phyloP scores from a whole-genome alignment of 2,329 filamentous ascomycete genomes.

The Colletotrichum chlorophyti region DNA sequence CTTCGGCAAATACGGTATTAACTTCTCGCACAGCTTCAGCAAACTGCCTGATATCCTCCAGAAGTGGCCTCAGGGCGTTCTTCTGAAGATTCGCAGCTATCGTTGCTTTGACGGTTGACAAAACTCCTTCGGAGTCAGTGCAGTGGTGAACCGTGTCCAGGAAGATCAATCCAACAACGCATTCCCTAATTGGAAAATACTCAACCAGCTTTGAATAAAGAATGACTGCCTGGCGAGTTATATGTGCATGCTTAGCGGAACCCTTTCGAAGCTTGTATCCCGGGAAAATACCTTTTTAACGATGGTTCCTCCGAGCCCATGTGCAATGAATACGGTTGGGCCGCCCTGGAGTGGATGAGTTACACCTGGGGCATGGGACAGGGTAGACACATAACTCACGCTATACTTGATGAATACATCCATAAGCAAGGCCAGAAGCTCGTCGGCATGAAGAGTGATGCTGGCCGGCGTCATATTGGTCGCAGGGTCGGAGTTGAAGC shows the following conservation, averaged over 20 bases:
- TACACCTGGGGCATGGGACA: neutral
- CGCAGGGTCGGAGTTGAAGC: slow-evolving; percentile 33
- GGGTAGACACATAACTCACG: neutral
- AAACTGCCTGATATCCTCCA: slow-evolving; percentile 32
- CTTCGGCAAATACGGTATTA: slow-evolving; percentile 21
- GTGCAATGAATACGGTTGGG: slow-evolving; percentile 33
- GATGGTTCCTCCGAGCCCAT: slow-evolving; percentile 34
- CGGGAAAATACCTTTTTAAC: slow-evolving; percentile 32
- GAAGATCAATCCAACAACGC: slow-evolving; percentile 30
- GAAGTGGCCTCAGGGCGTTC: neutral
- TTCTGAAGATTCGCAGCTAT: slow-evolving; percentile 13
- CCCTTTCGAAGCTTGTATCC: accelerated
- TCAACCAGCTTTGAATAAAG: neutral
- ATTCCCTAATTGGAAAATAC: slow-evolving; percentile 23
- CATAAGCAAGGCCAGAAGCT: slow-evolving; percentile 28
- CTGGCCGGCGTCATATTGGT: slow-evolving; percentile 34
- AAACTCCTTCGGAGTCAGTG: slow-evolving; percentile 30
- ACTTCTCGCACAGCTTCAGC: slow-evolving; percentile 30
- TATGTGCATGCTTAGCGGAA: neutral
- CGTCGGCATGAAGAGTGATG: slow-evolving; percentile 33
- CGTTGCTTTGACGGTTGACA: slow-evolving; percentile 30
- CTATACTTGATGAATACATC: neutral
- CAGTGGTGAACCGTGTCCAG: slow-evolving; percentile 33
- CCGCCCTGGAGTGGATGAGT: slow-evolving; percentile 22
- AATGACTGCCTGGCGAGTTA: neutral